phyloP scores from a whole-genome alignment of 495 filamentous ascomycete species.

The Lasiosphaeria ovina region DNA sequence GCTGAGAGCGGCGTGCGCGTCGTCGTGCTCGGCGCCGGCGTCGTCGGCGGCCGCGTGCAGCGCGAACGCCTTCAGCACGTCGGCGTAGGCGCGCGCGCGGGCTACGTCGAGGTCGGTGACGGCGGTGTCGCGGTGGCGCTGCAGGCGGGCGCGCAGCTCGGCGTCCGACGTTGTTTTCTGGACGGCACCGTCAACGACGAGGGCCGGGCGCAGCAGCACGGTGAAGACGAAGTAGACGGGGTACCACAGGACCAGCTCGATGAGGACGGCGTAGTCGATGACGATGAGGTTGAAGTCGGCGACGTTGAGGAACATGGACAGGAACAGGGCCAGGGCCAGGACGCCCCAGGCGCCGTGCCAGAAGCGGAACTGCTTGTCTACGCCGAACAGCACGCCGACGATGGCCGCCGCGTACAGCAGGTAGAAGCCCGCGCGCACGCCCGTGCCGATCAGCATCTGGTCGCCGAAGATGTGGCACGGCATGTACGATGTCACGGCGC shows the following conservation, averaged over 20 bases:
- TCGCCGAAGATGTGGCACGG: conserved; percentile 36
- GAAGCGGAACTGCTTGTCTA: conserved; percentile 34
- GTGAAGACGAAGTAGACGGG: conserved; percentile 33
- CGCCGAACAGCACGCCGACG: conserved; percentile 27
- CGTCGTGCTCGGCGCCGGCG: conserved; percentile 19
- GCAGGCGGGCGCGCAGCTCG: conserved; percentile 23
- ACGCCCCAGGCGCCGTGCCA: conserved; percentile 34
- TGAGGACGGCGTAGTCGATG: conserved; percentile 33
- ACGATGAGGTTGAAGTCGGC: conserved; percentile 28
- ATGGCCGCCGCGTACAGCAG: conserved; percentile 31
- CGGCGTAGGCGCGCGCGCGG: conserved; percentile 25
- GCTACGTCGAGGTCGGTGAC: conserved; percentile 22
- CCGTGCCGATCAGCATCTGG: conserved; percentile 33
- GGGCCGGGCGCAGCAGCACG: conserved; percentile 26
- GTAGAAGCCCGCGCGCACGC: conserved; percentile 34
- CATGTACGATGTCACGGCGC: conserved; percentile 29
- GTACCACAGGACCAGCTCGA: conserved; percentile 33
- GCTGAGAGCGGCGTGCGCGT: conserved; percentile 18
- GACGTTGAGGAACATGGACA: conserved; percentile 30
- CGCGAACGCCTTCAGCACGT: conserved; percentile 29
- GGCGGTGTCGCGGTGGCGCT: conserved; percentile 15
- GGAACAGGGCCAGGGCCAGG: conserved; percentile 28
- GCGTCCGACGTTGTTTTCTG: conserved; percentile 13
- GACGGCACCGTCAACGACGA: conserved; percentile 17
- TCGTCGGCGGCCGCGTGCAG: conserved; percentile 27